Evolutionary conservation across 257 asterid genomes (phyloP).

Genomic region (Primulina huaijiensis): DNA sequence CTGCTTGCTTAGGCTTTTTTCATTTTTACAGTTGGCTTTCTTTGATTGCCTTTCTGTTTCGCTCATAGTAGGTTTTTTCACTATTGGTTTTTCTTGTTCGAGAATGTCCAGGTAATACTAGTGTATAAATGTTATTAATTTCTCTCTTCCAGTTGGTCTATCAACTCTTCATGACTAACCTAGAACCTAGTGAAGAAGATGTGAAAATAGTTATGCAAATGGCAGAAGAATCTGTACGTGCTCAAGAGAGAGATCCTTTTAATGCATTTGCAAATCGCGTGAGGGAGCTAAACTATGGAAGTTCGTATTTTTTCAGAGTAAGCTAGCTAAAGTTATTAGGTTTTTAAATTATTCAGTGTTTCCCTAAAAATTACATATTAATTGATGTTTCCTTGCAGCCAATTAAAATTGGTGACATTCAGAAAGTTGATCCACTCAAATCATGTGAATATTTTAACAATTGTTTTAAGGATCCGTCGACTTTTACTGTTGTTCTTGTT

Average conservation of each 20-base stretch:
- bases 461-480: conserved; percentile 91
- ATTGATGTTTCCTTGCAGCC: conserved; percentile 56
- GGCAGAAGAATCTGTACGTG: conserved; percentile 96
- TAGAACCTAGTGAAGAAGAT: conserved; percentile 83
- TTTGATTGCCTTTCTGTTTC: not conserved
- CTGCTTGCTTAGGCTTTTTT: not conserved
- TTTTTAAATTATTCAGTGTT: conserved; percentile 9
- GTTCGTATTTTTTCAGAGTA: conserved; percentile 89
- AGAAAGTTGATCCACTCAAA: conserved; percentile 76
- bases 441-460: conserved; percentile 81
- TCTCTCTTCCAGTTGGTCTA: conserved; percentile 66
- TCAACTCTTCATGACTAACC: conserved; percentile 79
- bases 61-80: not conserved
- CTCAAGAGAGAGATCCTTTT: conserved; percentile 94
- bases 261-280: conserved; percentile 86
- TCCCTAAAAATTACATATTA: conserved; percentile 3
- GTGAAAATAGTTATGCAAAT: conserved; percentile 93
- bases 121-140: conserved; percentile 22
- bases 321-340: conserved; percentile 27
- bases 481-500: conserved; percentile 79
- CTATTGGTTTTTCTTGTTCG: not conserved
- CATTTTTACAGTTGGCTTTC: not conserved
- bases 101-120: conserved; percentile 20
- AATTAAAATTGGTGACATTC: conserved; percentile 61
- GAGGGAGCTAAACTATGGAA: conserved; percentile 92